phyloP scores from a whole-genome alignment of 2,329 filamentous ascomycete genomes.

The Pseudocercospora pini-densiflorae region DNA sequence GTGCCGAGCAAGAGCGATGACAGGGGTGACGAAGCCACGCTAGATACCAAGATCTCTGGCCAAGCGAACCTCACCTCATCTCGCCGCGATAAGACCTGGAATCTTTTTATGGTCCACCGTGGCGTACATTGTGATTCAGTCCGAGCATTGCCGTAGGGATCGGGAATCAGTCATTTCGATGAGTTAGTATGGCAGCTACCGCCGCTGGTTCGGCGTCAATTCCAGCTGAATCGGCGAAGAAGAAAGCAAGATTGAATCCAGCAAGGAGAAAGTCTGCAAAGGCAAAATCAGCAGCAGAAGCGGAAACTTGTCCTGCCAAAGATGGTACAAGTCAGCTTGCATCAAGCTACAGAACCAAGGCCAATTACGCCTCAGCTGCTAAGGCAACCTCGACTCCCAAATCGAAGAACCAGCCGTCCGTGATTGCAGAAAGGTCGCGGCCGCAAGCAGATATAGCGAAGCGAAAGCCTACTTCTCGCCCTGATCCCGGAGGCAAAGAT shows the following conservation, averaged over 20 bases:
- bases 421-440: not conserved
- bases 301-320: not conserved
- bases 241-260: conserved; percentile 29
- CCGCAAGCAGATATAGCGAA: not conserved
- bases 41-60: not conserved
- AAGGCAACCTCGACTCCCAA: not conserved
- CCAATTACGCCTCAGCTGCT: not conserved
- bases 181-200: conserved; percentile 9
- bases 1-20: not conserved
- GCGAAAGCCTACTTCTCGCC: not conserved
- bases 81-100: not conserved
- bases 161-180: not conserved
- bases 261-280: conserved; percentile 30
- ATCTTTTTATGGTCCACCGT: not conserved
- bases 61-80: conserved; percentile 5
- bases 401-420: not conserved
- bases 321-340: not conserved
- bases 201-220: conserved; percentile 6
- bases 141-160: not conserved
- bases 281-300: conserved; percentile 7
- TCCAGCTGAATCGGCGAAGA: conserved; percentile 11
- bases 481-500: not conserved
- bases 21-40: conserved; percentile 7
- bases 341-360: not conserved
- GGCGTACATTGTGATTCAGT: not conserved